Base-by-base conservation (phyloP, 495 filamentous ascomycete genomes). In the Podospora pseudopauciseta region DNA sequence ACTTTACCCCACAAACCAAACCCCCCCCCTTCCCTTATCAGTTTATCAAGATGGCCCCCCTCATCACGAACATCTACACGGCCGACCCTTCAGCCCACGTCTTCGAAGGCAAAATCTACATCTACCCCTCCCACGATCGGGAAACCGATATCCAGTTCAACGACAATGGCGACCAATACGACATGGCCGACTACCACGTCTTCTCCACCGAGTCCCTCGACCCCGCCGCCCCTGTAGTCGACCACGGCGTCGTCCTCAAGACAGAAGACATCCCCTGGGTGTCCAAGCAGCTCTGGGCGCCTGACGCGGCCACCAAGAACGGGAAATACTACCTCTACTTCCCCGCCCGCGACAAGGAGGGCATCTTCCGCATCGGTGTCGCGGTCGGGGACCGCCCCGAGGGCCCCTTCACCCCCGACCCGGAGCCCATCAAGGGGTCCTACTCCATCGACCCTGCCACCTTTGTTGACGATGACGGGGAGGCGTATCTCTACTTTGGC, bases 81-180 rank as follows among this genome's bases (percentile, higher is more conserved):
- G 89, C 89, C 72, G 87, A 89, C 73, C 87, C 87, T n/a, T 88
- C 86, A 16, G 87, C 86, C 20, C 86, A 88, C 77, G 86, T 86
- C 78, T 89, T 89, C 79, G 80, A 87, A 58, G 83, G 79, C 67
- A 84, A 82, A 64, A 61, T 89, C 30, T 89, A 87, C 80, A 84
- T 89, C 81, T 89, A 89, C 80, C 87, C 87, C 34, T 88, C 86
- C 6, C 87, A 89, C 79, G 87, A 89, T 78, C 80, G 84, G 67
- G 84, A 87, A 71, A 87, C 84, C 39, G 82, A 86, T 74, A 87
- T 88, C 73, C 59, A 82, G 57, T 84, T 86, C 78, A 91, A 91
- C 82, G 90, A 92, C 82, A 90, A 90, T 82, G 90, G 90, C 77
- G 90, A 91, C 80, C 90, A 92, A 77, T 92, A 91, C 77, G 90